These are phyloP conservation scores for Candida incommunis DNA, from an alignment of 805 yeast genomes.

Conservation along the genomic window DNA sequence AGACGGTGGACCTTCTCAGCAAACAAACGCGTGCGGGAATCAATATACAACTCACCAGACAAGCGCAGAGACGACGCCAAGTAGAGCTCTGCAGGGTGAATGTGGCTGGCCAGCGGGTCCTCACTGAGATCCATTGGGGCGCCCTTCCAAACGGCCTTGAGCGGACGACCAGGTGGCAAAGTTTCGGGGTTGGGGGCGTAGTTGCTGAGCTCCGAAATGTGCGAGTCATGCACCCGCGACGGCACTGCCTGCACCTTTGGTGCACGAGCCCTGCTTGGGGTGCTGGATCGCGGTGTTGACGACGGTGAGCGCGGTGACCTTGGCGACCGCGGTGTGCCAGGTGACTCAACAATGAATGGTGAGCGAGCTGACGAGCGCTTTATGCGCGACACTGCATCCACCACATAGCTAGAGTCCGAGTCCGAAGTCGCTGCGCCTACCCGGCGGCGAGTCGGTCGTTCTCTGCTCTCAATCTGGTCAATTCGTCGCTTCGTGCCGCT, in stretches of 20 bases:
- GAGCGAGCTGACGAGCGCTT: background rate
- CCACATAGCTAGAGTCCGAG: background rate
- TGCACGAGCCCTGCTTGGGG: constrained; percentile 3
- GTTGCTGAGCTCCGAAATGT: constrained; percentile 42
- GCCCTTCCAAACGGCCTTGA: constrained; percentile 95
- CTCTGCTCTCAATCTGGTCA: too few species aligned
- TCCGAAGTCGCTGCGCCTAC: background rate
- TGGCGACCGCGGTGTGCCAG: background rate
- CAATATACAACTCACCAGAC: constrained; percentile 69
- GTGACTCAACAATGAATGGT: background rate
- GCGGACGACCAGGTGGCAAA: constrained; percentile 54
- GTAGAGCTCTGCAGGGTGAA: constrained; percentile 85
- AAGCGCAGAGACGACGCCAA: constrained; percentile 81
- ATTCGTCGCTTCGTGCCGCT: too few species aligned
- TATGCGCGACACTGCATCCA: background rate
- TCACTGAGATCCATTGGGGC: constrained; percentile 81
- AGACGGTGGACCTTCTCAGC: constrained; percentile 74
- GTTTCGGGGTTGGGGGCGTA: constrained; percentile 59
- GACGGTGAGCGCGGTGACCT: background rate
- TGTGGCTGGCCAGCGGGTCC: constrained; percentile 58
- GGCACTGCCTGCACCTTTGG: constrained; percentile 24
- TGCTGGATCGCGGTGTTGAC: background rate
- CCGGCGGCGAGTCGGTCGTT: too few species aligned
- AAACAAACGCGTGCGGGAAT: constrained; percentile 71
- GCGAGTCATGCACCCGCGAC: constrained; percentile 27